A percentile compares a stretch with the other conserved stretches of the same genome.
phyloP scores from a whole-genome alignment of 2,329 filamentous ascomycete species.

The Byssothecium circinans region DNA sequence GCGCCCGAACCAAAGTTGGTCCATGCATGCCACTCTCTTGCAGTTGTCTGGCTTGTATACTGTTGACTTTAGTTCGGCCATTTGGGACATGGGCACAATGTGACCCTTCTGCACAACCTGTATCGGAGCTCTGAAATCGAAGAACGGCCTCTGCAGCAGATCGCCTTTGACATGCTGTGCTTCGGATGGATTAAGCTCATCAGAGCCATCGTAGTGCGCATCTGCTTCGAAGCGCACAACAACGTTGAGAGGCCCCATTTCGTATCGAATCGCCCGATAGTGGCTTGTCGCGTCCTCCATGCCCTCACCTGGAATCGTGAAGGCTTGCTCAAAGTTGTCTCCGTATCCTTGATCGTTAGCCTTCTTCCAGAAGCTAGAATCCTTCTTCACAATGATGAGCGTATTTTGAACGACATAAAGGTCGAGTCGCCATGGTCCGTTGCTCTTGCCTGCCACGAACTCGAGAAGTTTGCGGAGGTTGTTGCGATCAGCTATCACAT shows the following conservation, averaged over 20 bases:
- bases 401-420: conserved; percentile 26
- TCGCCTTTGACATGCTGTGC: conserved; percentile 16
- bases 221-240: conserved; percentile 34
- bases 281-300: conserved; percentile 33
- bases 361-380: conserved; percentile 25
- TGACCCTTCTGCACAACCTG: conserved; percentile 28
- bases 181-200: conserved; percentile 14
- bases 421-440: conserved; percentile 29
- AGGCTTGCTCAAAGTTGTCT: conserved; percentile 30
- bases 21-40: conserved; percentile 18
- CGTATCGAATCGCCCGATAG: conserved; percentile 33
- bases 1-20: conserved; percentile 38
- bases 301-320: conserved; percentile 20
- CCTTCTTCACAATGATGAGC: conserved; percentile 30
- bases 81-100: conserved; percentile 23
- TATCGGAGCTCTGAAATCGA: conserved; percentile 20
- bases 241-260: conserved; percentile 28
- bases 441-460: conserved; percentile 26
- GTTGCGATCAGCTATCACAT: conserved; percentile 34
- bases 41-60: conserved; percentile 10
- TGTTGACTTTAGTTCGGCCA: conserved; percentile 29
- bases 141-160: conserved; percentile 11
- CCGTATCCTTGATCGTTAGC: conserved; percentile 20
- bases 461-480: conserved; percentile 31
- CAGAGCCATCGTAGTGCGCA: conserved; percentile 20